Conservation (phyloP, 2,329 filamentous ascomycete genomes). For the Phialophora tarda region DNA sequence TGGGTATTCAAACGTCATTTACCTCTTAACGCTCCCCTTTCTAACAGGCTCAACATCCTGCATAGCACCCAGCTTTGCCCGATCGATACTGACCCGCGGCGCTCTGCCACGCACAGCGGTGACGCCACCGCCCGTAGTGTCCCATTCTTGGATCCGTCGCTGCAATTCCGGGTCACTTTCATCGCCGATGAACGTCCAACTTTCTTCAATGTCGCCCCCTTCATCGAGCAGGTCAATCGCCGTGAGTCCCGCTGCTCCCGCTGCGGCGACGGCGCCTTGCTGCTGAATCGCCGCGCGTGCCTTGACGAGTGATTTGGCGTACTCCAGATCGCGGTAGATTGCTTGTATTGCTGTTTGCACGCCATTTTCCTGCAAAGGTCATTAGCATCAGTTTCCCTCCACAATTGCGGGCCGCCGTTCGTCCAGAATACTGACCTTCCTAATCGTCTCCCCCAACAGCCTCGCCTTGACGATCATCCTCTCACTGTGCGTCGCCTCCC, state of each 20-base stretch:
- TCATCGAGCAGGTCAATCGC: conserved; percentile 45
- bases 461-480: conserved; percentile 89
- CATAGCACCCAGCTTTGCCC: conserved; percentile 24
- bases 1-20: background rate
- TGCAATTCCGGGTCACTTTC: conserved; percentile 56
- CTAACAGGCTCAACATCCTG: conserved; percentile 34
- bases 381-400: background rate
- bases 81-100: conserved; percentile 31
- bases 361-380: conserved; percentile 72
- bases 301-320: conserved; percentile 82
- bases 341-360: conserved; percentile 89
- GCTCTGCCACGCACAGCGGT: conserved; percentile 25
- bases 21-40: conserved; percentile 28
- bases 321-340: conserved; percentile 94
- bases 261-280: conserved; percentile 32
- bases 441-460: conserved; percentile 82
- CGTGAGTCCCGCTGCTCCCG: conserved; percentile 35
- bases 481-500: conserved; percentile 88
- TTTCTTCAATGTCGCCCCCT: conserved; percentile 70
- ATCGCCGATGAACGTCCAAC: conserved; percentile 87
- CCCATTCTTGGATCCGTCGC: conserved; percentile 44
- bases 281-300: conserved; percentile 48
- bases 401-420: background rate
- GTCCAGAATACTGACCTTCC: conserved; percentile 62
- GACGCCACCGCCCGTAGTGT: conserved; percentile 11